Percentiles rank a stretch among this genome's conserved stretches.
phyloP scores from a whole-genome alignment of 192 early-diverging fungal species.

The Rhizoclosmatium sp. region DNA sequence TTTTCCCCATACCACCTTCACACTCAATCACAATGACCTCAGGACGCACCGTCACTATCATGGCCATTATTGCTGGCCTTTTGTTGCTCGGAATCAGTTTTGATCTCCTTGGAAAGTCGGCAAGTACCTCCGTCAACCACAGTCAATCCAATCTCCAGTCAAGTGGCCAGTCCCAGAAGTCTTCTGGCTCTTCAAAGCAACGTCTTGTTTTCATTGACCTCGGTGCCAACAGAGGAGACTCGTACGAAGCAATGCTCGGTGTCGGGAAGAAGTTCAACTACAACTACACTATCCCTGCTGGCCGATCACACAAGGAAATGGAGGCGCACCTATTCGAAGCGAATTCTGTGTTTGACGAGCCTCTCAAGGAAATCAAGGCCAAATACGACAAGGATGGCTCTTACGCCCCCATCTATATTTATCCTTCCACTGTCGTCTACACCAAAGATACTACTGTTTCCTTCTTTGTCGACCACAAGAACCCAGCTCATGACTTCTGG shows the following conservation, averaged over 20 bases:
- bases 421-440: conserved; percentile 17
- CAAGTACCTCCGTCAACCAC: not conserved
- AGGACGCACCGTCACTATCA: not conserved
- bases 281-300: conserved; percentile 6
- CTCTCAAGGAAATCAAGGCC: not conserved
- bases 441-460: not conserved
- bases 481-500: conserved; percentile 12
- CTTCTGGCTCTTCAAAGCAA: not conserved
- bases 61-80: not conserved
- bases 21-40: not conserved
- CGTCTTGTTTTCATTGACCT: conserved; percentile 24
- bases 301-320: conserved; percentile 1
- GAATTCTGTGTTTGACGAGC: conserved; percentile 6
- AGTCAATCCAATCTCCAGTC: not conserved
- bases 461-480: conserved; percentile 8
- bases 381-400: not conserved
- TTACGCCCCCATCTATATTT: not conserved
- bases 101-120: not conserved
- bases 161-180: not conserved
- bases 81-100: no score
- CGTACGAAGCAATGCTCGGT: conserved; percentile 1
- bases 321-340: conserved; percentile 31
- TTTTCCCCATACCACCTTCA: no score
- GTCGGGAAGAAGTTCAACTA: conserved; percentile 16
- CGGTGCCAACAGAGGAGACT: conserved; percentile 25